Base-by-base conservation (phyloP, 2,329 filamentous ascomycete species). In the Corinectria fuckeliana region DNA sequence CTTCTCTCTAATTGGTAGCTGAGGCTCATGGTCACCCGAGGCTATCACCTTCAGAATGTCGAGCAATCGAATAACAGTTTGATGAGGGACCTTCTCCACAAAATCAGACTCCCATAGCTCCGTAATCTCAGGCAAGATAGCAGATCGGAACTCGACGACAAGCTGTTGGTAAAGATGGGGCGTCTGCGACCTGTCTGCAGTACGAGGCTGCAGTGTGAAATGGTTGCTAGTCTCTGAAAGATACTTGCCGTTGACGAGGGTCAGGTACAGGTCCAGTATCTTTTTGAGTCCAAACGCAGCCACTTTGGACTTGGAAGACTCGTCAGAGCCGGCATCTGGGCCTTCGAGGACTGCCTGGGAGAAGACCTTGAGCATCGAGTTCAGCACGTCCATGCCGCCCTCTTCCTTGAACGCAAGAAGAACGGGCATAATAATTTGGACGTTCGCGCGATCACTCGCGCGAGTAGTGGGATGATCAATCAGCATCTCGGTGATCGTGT, bases 81-180 rank as follows among this genome's bases (percentile, higher is more conserved):
- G 84, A 21, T 88, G 89, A 3, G 91, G 88, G 1, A 92, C 86
- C 69, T 92, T 93, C 67, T 97, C 92, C 16, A 95, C 86, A 47
- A 96, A 86, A 23, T 87, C 81, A 1, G 93, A 96, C 66, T 92
- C 88, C 96, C 95, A 99, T 25, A 98, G 84, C 45, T 88, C 84
- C 56, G 85, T 85, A 38, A 95, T 84, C 44, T 90, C 86, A 1
- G 93, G 91, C 13, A 97, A 78, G 23, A 97, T 86, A 23, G 88
- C 86, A 77, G 91, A 87, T 39, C 95, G 89, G 39, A 98, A 78
- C 73, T 98, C 94, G 5, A 98, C 88, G 13, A 97, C 80, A 55
- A 98, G 90, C 69, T 97, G 94, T 1, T 86, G 81, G 13, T 88
- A 83, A 9, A 81, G 71, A 20, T 78, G 76, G 3, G 74, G 67